These are phyloP conservation scores for Globisporangium ultimum DNA, from an alignment of 352 stramenopile species.

Conservation along the genomic window DNA sequence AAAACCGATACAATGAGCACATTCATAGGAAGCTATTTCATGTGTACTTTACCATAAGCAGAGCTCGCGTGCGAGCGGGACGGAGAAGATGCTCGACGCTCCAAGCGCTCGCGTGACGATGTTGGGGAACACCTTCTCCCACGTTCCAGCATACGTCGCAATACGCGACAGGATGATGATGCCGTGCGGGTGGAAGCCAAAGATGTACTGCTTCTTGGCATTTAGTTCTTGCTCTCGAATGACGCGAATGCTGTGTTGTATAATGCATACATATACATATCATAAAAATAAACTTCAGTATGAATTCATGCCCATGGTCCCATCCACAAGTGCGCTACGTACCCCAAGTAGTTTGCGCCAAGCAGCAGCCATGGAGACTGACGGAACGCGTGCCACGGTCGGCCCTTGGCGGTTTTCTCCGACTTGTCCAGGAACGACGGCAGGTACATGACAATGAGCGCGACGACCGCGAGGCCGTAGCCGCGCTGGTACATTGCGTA, in stretches of 20 bases:
- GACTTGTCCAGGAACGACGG: constrained; percentile 38
- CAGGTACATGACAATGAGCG: constrained; percentile 37
- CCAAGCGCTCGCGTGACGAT: constrained; percentile 18
- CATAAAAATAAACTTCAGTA: too few species aligned
- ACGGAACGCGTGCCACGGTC: constrained; percentile 32
- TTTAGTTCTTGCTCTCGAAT: constrained; percentile 37
- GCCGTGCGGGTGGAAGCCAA: constrained; percentile 49
- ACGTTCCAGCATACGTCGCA: constrained; percentile 36
- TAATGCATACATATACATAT: too few species aligned
- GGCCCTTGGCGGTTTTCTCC: constrained; percentile 32
- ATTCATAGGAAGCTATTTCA: too few species aligned
- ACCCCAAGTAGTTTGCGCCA: constrained; percentile 28
- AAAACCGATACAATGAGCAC: too few species aligned
- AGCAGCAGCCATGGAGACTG: constrained; percentile 29
- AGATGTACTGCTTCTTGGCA: constrained; percentile 28
- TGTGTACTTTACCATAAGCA: constrained; percentile 6
- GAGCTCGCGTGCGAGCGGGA: constrained; percentile 20
- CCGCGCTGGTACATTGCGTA: constrained; percentile 34
- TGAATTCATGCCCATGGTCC: too few species aligned
- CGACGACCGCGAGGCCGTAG: constrained; percentile 26
- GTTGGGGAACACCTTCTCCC: constrained; percentile 33
- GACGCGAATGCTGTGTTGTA: constrained; percentile 26
- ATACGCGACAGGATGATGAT: constrained; percentile 52
- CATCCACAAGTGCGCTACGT: too few species aligned
- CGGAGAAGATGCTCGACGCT: constrained; percentile 18